These are phyloP conservation scores for Dactylella cylindrospora DNA, from an alignment of 2,329 filamentous ascomycete genomes.

Conservation along the genomic window DNA sequence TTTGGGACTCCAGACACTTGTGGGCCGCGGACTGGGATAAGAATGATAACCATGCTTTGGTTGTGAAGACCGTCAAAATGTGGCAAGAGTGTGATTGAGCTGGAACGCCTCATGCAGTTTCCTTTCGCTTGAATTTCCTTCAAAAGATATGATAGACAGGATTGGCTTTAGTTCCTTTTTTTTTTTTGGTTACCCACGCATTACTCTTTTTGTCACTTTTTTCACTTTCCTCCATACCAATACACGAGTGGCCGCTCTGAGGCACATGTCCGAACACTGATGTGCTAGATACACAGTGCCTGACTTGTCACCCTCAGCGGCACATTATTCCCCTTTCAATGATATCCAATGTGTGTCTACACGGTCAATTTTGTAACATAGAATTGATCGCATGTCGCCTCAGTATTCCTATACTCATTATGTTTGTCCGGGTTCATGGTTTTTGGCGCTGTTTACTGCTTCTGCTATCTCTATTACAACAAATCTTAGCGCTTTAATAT, in stretches of 20 bases:
- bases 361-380: too few relatives aligned
- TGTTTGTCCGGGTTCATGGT: conserved; percentile 20
- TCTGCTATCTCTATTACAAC: conserved; percentile 16
- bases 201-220: conserved; percentile 16
- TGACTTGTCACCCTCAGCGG: too few relatives aligned
- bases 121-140: conserved; percentile 1
- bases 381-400: too few relatives aligned
- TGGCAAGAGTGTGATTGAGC: conserved; percentile 68
- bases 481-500: conserved; percentile 35
- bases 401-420: too few relatives aligned
- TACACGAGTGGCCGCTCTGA: not conserved
- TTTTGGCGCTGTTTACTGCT: conserved; percentile 29
- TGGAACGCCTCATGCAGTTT: not conserved
- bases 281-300: too few relatives aligned
- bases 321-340: too few relatives aligned
- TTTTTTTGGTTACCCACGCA: conserved; percentile 5
- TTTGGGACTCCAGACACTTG: conserved; percentile 67
- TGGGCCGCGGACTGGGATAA: conserved; percentile 72
- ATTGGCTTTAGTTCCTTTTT: conserved; percentile 3
- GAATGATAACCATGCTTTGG: conserved; percentile 58
- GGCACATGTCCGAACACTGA: not conserved
- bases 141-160: not conserved
- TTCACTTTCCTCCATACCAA: conserved; percentile 5
- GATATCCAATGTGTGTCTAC: too few relatives aligned
- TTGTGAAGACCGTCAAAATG: conserved; percentile 70